Base-by-base conservation (phyloP, 2,329 filamentous ascomycete species). In the Beauveria asiatica region DNA sequence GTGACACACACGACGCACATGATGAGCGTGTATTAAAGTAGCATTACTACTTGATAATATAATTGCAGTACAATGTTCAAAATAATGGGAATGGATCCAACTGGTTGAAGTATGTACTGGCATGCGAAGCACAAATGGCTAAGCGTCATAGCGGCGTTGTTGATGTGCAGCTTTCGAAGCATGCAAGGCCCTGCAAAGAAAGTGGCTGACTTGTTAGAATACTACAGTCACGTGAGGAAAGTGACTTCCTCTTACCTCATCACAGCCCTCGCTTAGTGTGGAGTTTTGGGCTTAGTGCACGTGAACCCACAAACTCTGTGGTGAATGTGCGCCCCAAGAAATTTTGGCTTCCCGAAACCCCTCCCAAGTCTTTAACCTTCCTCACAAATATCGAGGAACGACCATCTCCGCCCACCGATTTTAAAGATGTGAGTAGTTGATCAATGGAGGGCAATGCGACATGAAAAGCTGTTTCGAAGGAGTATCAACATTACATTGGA, bases 401-500 rank as follows among this genome's bases (percentile, higher is more conserved):
- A 68, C 74, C 74, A 74, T 75, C 70, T 72, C 70, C 66, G 70
- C 67, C 53, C 70, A 73, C 70, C 70, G 70, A 73, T 67, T 75
- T 70, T 73, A 72, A 76, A 76, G 74, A 76, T 76, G 74, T 76
- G 71, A 76, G 74, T 76, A 64, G 48, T 63, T 53, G 61, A 19
- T 51, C 37, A 52, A 19, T 53, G 51, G 52, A 52, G 30, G 39
- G 46, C n/a, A 48, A 37, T 39, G 50, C 39, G 55, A 27, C 21
- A 51, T 42, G 55, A 45, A 37, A 53, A 57, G 5, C 19, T 17
- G 52, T 25, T 52, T 33, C 25, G 56, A 25, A 45, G 39, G 23
- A 44, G 1, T 30, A 17, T 19, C 53, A 17, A 50, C 19, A 49
- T 42, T 53, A 53, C 49, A 61, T 57, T 54, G 33, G 60, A 61